phyloP scores from a whole-genome alignment of 1,284 basidiomycete genomes.

The Trichosporon sp. region DNA sequence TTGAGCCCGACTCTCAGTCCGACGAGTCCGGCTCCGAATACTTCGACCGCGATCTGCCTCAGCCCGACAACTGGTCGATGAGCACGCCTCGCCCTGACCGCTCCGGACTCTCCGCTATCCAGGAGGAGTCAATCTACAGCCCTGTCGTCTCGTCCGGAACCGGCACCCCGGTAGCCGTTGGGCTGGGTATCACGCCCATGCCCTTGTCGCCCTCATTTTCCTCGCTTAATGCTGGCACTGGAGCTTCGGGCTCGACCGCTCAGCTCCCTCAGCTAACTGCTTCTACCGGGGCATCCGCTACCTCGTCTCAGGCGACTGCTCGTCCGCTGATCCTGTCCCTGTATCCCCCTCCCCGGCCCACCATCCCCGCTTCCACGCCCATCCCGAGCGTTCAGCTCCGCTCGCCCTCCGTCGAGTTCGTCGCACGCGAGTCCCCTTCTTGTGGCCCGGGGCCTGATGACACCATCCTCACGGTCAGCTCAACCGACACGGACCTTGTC shows the following conservation, averaged over 20 bases:
- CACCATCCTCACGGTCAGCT: background rate
- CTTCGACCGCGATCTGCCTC: background rate
- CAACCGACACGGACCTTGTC: background rate
- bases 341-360: background rate
- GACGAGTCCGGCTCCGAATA: background rate
- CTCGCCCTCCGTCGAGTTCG: too few relatives aligned
- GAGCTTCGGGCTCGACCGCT: too few relatives aligned
- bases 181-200: background rate
- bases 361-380: too few relatives aligned
- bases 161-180: background rate
- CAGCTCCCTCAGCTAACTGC: too few relatives aligned
- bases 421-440: background rate
- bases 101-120: background rate
- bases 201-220: background rate
- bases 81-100: background rate
- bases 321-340: background rate
- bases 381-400: too few relatives aligned
- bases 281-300: too few relatives aligned
- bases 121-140: background rate
- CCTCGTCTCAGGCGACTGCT: too few relatives aligned
- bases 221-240: background rate
- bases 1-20: background rate
- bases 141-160: background rate
- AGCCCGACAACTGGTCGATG: background rate
- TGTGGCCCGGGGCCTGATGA: background rate